Evolutionary conservation across 345 rosid genomes (phyloP), one percentile per base, ranked within the genome.

Genomic region (Dimocarpus longan): DNA sequence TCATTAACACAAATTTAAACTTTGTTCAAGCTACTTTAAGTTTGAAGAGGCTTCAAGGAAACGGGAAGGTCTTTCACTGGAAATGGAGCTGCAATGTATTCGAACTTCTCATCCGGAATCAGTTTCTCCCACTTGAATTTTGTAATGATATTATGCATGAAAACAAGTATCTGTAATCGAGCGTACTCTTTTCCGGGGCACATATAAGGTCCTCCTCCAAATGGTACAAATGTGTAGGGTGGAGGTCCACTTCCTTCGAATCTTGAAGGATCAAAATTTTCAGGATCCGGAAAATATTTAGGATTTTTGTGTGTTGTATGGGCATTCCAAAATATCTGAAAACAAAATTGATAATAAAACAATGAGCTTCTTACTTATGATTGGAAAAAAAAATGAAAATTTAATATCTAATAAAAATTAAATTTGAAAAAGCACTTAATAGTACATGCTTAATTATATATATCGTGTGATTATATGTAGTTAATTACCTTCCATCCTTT

Each of bases 131-230:
- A 74, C 65, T 66, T 64, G 79, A 84, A 79, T 40, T 42, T 73
- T 6, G 79, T 75, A 9, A 82, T 68, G 10, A 79, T 10, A 50
- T 82, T 76, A 57, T 79, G 83, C 19, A 84, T 68, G 83, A 79
- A 79, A 8, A 71, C 50, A 3, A 84, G 81, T 43, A 84, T 85
- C 48, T 79, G 81, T 0, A 77, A 73, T 44, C 64, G 64, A 18
- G 85, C 85, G 18, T 79, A 77, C 70, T 79, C 87, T 54, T 79
- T 82, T 15, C 87, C 83, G 0, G 80, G 83, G 62, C 85, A 77
- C 78, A 82, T 85, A 18, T 76, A 46, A 10, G 85, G 75, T 8
- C 82, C 87, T 44, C 87, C 83, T 4, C 87, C 83, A 26, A 85
- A 85, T 10, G 81, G 85, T 1, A 77, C 71, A 21, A 79, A 85